Conservation (phyloP, 345 rosid genomes). For the Triadica sebifera region DNA sequence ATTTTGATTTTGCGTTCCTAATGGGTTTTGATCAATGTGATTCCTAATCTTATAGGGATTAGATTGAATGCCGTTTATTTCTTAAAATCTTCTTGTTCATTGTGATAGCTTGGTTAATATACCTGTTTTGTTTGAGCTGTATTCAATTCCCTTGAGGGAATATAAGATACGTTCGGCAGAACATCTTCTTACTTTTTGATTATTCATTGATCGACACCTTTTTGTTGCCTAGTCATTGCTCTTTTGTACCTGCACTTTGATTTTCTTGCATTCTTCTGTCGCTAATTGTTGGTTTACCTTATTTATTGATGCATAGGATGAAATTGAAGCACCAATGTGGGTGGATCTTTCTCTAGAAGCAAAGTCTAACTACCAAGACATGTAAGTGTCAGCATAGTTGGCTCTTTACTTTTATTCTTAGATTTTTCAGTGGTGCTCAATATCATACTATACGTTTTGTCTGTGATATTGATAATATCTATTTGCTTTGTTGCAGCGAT, state of each 20-base stretch:
- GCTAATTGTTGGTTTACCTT: neutral
- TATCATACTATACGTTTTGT: neutral
- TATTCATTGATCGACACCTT: neutral
- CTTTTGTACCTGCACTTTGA: too few species aligned
- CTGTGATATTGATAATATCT: neutral
- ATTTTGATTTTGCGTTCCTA: neutral
- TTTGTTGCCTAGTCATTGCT: neutral
- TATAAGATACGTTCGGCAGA: too few species aligned
- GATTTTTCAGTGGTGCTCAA: neutral
- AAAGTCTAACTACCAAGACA: conserved; percentile 13
- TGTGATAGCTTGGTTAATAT: neutral
- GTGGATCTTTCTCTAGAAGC: conserved; percentile 25
- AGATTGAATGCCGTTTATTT: too few species aligned
- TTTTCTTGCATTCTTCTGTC: neutral
- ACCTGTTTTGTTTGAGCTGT: neutral
- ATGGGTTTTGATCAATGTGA: neutral
- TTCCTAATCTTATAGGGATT: neutral
- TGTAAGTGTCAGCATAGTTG: conserved; percentile 29
- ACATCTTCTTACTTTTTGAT: neutral
- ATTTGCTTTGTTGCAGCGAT: conserved; percentile 38
- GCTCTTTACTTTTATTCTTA: neutral
- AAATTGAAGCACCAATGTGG: conserved; percentile 41
- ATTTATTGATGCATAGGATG: conserved; percentile 23
- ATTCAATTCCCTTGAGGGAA: conserved; percentile 3
- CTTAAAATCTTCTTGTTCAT: neutral